Evolutionary conservation across 306 rosid genomes (phyloP).

Genomic region (Prunus salicina): DNA sequence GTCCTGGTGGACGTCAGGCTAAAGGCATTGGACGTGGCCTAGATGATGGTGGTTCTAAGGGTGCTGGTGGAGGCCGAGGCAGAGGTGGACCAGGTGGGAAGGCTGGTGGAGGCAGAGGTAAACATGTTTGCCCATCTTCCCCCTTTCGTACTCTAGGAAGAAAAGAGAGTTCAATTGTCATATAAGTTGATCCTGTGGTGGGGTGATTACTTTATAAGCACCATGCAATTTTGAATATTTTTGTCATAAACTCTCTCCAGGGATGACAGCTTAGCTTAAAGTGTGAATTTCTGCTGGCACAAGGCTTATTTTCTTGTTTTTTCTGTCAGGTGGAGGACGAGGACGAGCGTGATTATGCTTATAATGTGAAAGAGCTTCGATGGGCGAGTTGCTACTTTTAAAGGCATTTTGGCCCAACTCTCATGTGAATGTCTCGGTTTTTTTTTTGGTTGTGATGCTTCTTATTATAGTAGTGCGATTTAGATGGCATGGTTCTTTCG

Average conservation of each 20-base stretch:
- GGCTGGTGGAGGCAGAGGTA: slow-evolving; percentile 83
- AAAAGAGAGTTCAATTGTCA: not conserved
- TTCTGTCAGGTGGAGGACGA: slow-evolving; percentile 51
- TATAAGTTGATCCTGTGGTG: not conserved
- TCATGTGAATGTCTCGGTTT: not conserved
- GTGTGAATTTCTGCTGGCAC: not conserved
- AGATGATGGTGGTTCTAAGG: slow-evolving; percentile 80
- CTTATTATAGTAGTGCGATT: not conserved
- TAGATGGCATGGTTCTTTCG: not conserved
- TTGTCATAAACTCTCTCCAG: not conserved
- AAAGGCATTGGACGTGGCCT: slow-evolving; percentile 94
- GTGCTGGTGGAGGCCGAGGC: slow-evolving; percentile 86
- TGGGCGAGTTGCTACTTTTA: slow-evolving; percentile 33
- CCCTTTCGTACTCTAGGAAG: not conserved
- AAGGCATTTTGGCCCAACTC: slow-evolving; percentile 40
- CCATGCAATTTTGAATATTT: not conserved
- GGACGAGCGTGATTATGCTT: slow-evolving; percentile 53
- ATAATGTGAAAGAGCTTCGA: not conserved
- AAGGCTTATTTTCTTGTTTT: not conserved
- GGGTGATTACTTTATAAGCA: not conserved
- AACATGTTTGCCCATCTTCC: not conserved
- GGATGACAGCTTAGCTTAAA: not conserved
- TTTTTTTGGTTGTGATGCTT: not conserved
- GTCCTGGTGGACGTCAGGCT: slow-evolving; percentile 67
- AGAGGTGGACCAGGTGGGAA: slow-evolving; percentile 70